Evolutionary conservation across 768 basidiomycete species (phyloP).

Genomic region (Lactarius indigo): DNA sequence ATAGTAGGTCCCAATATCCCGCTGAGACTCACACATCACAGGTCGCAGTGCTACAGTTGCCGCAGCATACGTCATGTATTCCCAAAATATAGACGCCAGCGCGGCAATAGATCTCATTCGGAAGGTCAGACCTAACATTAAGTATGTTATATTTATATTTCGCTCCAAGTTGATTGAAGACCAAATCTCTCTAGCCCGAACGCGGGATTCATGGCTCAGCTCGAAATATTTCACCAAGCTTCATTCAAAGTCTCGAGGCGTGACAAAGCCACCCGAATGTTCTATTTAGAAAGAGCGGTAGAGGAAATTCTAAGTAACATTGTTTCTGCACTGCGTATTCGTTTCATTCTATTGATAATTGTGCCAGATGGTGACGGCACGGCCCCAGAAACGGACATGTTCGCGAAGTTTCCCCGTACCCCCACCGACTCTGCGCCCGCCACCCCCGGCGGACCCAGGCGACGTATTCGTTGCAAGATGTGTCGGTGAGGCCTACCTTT

Average conservation of each 20-base stretch:
- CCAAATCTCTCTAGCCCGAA: slow-evolving; percentile 61
- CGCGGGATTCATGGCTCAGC: slow-evolving; percentile 73
- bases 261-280: slow-evolving; percentile 73
- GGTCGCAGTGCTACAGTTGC: slow-evolving; percentile 84
- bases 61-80: slow-evolving; percentile 86
- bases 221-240: slow-evolving; percentile 73
- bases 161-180: slow-evolving; percentile 8
- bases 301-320: slow-evolving; percentile 71
- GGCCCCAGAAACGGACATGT: slow-evolving; percentile 62
- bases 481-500: slow-evolving; percentile 56
- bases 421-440: slow-evolving; percentile 58
- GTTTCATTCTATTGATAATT: slow-evolving; percentile 16
- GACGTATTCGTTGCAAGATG: slow-evolving; percentile 87
- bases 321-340: slow-evolving; percentile 30
- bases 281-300: slow-evolving; percentile 74
- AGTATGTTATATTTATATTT: slow-evolving; percentile 46
- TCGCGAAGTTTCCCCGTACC: slow-evolving; percentile 67
- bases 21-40: slow-evolving; percentile 29
- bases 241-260: slow-evolving; percentile 61
- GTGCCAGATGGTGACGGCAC: slow-evolving; percentile 70
- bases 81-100: slow-evolving; percentile 50
- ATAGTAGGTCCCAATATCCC: neutral
- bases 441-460: slow-evolving; percentile 55
- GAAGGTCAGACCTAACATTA: slow-evolving; percentile 59
- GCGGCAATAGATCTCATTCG: slow-evolving; percentile 68